A percentile compares a stretch with the other conserved stretches of the same genome.
phyloP scores from a whole-genome alignment of 176 grass and related monocot species.

The Metroxylon sagu region DNA sequence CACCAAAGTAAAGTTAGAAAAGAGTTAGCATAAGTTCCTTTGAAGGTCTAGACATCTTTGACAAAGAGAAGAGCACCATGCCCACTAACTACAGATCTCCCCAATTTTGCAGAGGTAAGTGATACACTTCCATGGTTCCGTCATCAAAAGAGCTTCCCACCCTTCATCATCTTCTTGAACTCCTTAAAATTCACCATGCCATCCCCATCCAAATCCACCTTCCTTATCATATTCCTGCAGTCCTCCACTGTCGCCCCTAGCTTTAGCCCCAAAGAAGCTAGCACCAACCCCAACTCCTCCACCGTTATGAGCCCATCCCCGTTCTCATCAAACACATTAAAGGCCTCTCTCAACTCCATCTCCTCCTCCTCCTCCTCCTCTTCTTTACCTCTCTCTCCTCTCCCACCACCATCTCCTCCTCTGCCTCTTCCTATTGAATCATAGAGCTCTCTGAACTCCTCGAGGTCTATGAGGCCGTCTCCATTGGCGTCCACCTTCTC shows the following conservation, averaged over 20 bases:
- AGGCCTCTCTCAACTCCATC: slow-evolving; percentile 67
- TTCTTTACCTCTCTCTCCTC: background rate
- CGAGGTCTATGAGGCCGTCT: slow-evolving; percentile 74
- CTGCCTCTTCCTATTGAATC: slow-evolving; percentile 32
- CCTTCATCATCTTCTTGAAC: slow-evolving; percentile 89
- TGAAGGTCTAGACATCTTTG: too few species aligned
- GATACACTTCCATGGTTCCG: background rate
- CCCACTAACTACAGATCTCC: too few species aligned
- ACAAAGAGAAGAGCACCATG: too few species aligned
- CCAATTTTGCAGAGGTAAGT: too few species aligned
- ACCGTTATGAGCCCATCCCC: slow-evolving; percentile 79
- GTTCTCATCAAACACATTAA: slow-evolving; percentile 88
- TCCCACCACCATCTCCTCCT: slow-evolving; percentile 9
- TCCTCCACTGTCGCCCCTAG: slow-evolving; percentile 48
- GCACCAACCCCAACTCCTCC: slow-evolving; percentile 71
- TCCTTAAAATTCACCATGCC: slow-evolving; percentile 87
- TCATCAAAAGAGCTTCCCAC: background rate
- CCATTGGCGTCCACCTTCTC: slow-evolving; percentile 61
- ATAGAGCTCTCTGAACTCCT: slow-evolving; percentile 83
- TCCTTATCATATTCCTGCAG: slow-evolving; percentile 81
- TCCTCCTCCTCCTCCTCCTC: slow-evolving; percentile 40
- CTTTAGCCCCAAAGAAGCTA: slow-evolving; percentile 58
- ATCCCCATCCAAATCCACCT: slow-evolving; percentile 78
- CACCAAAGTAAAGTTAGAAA: too few species aligned
- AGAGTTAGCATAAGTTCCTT: too few species aligned